Evolutionary conservation across 352 stramenopile species (phyloP).

Genomic region (Globisporangium cylindrosporum): DNA sequence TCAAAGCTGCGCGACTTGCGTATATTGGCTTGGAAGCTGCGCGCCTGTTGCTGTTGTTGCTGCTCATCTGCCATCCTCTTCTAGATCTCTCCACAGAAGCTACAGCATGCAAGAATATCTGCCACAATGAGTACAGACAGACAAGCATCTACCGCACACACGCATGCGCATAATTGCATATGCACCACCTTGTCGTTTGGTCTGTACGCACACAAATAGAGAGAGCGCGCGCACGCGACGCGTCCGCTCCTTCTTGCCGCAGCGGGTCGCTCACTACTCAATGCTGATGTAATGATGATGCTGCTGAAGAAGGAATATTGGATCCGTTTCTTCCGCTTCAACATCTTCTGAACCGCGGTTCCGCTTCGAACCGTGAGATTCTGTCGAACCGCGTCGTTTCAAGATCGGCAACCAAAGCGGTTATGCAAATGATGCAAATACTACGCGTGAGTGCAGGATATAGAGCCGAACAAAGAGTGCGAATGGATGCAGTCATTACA

Average conservation of each 20-base stretch:
- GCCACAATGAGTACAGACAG: neutral
- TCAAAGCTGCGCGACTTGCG: slow-evolving; percentile 55
- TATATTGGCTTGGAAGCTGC: slow-evolving; percentile 17
- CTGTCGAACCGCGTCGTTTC: slow-evolving; percentile 5
- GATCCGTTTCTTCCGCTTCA: neutral
- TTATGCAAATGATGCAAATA: neutral
- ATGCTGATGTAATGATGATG: neutral
- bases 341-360: neutral
- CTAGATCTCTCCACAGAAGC: neutral
- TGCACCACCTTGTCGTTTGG: neutral
- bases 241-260: neutral
- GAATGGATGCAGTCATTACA: neutral
- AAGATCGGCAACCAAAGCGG: neutral
- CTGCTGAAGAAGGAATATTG: neutral
- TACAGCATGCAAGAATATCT: neutral
- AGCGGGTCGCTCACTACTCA: neutral
- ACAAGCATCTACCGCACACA: neutral
- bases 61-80: neutral
- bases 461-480: neutral
- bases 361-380: neutral
- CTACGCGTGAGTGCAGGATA: neutral
- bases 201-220: neutral
- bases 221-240: neutral
- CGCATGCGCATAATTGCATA: neutral
- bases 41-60: neutral